phyloP scores from a whole-genome alignment of 1,284 basidiomycete genomes.

The Heterobasidion occidentale region DNA sequence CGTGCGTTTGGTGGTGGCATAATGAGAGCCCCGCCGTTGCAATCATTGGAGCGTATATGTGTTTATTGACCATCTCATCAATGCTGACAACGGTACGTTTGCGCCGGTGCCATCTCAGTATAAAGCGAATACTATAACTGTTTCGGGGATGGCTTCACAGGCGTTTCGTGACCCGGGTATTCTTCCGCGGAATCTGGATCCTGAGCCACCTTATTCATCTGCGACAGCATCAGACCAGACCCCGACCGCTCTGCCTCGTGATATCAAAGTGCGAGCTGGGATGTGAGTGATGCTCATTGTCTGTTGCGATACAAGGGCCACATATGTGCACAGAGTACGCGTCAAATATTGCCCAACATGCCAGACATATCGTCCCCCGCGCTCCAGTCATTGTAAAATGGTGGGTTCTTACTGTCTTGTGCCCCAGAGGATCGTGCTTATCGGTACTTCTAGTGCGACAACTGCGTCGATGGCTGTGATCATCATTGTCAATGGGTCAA shows the following conservation, averaged over 20 bases:
- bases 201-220: constrained; percentile 68
- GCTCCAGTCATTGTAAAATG: constrained; percentile 90
- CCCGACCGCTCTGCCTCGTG: constrained; percentile 66
- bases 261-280: constrained; percentile 71
- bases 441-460: constrained; percentile 63
- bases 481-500: constrained; percentile 96
- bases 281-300: constrained; percentile 44
- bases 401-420: constrained; percentile 27
- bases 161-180: constrained; percentile 87
- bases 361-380: constrained; percentile 81
- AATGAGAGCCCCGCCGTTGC: constrained; percentile 72
- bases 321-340: constrained; percentile 50
- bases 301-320: constrained; percentile 4
- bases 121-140: neutral
- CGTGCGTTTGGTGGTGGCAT: constrained; percentile 82
- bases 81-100: constrained; percentile 69
- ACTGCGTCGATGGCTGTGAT: constrained; percentile 87
- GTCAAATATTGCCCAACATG: constrained; percentile 92
- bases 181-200: constrained; percentile 79
- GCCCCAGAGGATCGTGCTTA: neutral
- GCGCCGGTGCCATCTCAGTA: neutral
- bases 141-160: constrained; percentile 24
- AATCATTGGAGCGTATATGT: constrained; percentile 70
- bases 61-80: constrained; percentile 63
- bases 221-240: constrained; percentile 42